These are phyloP conservation scores for Vicia sativa DNA, from an alignment of 306 rosid genomes.

Conservation along the genomic window DNA sequence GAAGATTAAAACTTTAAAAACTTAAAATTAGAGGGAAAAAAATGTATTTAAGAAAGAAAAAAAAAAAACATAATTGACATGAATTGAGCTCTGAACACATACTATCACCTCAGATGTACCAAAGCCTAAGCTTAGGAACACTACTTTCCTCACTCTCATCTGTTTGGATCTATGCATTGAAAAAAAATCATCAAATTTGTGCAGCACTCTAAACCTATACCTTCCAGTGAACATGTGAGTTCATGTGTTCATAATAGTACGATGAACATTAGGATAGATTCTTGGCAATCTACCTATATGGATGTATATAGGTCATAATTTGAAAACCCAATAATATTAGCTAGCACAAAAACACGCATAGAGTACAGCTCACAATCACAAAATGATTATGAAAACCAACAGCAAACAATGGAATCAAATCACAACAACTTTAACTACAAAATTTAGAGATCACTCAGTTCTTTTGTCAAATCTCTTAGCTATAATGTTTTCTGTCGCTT, in stretches of 20 bases:
- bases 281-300: background rate
- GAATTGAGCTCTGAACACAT: no score
- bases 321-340: constrained; percentile 1
- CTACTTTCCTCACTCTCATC: background rate
- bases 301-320: background rate
- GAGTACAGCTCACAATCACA: constrained; percentile 23
- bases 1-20: no score
- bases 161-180: background rate
- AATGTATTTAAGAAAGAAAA: no score
- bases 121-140: background rate
- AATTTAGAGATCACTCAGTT: background rate
- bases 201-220: background rate
- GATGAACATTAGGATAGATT: background rate
- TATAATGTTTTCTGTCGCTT: constrained; percentile 26
- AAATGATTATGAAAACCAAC: constrained; percentile 11
- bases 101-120: background rate
- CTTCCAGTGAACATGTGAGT: background rate
- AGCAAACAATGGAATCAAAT: constrained; percentile 14
- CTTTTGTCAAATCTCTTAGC: constrained; percentile 29
- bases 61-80: no score
- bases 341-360: constrained; percentile 18
- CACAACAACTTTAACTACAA: background rate
- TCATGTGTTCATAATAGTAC: constrained; percentile 1
- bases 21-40: no score
- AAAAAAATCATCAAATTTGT: background rate